A percentile compares a stretch with the other conserved stretches of the same genome.
phyloP scores from a whole-genome alignment of 2,329 filamentous ascomycete genomes.

The Phaeosphaeriaceae sp. region DNA sequence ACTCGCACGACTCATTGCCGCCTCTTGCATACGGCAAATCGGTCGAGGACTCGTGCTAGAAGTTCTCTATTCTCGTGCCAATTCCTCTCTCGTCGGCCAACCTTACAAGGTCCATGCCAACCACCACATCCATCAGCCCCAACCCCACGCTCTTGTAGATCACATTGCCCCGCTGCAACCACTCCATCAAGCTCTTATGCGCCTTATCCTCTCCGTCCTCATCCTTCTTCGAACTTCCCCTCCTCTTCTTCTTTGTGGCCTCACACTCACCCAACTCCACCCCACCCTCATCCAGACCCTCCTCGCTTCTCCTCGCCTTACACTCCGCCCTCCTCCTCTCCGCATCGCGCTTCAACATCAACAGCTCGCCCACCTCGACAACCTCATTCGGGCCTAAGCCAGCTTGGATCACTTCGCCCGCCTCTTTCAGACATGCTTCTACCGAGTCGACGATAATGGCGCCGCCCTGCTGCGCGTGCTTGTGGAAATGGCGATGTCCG shows the following conservation, averaged over 20 bases:
- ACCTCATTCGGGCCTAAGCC: slow-evolving; percentile 75
- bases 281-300: slow-evolving; percentile 69
- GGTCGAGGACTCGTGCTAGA: slow-evolving; percentile 34
- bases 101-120: slow-evolving; percentile 64
- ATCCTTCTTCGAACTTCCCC: slow-evolving; percentile 29
- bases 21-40: neutral
- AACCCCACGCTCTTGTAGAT: slow-evolving; percentile 75
- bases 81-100: slow-evolving; percentile 63
- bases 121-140: slow-evolving; percentile 72
- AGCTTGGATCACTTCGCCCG: slow-evolving; percentile 85
- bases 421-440: slow-evolving; percentile 79
- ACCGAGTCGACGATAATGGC: slow-evolving; percentile 72
- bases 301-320: slow-evolving; percentile 40
- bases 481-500: slow-evolving; percentile 68
- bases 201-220: slow-evolving; percentile 39
- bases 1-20: slow-evolving; percentile 11
- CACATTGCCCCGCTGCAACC: slow-evolving; percentile 69
- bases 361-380: slow-evolving; percentile 85
- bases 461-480: slow-evolving; percentile 64
- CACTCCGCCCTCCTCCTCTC: slow-evolving; percentile 44
- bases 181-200: slow-evolving; percentile 58
- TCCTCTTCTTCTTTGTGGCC: slow-evolving; percentile 72
- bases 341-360: slow-evolving; percentile 67
- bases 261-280: slow-evolving; percentile 72
- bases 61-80: slow-evolving; percentile 61